Evolutionary conservation across 1,139 yeast species (phyloP), one percentile per base, ranked within the genome.

Genomic region (Yamadazyma dushanensis): DNA sequence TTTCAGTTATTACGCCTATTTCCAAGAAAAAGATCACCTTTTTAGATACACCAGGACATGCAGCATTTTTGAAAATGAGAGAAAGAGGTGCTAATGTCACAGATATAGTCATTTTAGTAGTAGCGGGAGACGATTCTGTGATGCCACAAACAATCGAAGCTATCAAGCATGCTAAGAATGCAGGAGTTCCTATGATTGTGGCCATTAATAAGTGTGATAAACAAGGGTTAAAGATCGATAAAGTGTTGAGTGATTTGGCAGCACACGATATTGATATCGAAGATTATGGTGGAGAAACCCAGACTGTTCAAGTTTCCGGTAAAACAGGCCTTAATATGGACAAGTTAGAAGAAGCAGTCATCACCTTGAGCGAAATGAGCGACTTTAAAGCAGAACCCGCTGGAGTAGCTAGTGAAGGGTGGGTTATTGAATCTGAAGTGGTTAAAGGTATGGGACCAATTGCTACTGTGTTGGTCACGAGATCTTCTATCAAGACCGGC

Each of bases 111-210:
- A 77, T 92, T 33, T 69, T 92, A 41, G 97, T 92, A 8, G 96
- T 92, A n/a, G 97, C 98, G 1, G 96, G 96, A 1, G 97, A 92
- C 59, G 99, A 92, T 61, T 86, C 96, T 1, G 95, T 94, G 16
- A 92, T 85, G 95, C 97, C 98, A 0, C 99, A 92, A 56, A 94
- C 99, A 0, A 73, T 82, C 29, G 99, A 92, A 59, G 97, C 98
- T 2, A 88, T 92, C 39, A 88, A 86, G 50, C 98, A 94, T 58
- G 92, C 96, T 8, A 83, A 84, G 48, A 79, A 78, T 36, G 80
- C 92, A 0, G 86, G 87, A 1, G 95, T 87, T 16, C 95, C 94
- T 1, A 71, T 90, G 46, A 83, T 92, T 41, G 95, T 92, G 3
- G 97, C 97, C 1, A 76, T 94, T 34, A 92, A 94, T 51, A 92